Evolutionary conservation across 345 rosid genomes (phyloP), one percentile per base, ranked within the genome.

Genomic region (Brassica cretica): DNA sequence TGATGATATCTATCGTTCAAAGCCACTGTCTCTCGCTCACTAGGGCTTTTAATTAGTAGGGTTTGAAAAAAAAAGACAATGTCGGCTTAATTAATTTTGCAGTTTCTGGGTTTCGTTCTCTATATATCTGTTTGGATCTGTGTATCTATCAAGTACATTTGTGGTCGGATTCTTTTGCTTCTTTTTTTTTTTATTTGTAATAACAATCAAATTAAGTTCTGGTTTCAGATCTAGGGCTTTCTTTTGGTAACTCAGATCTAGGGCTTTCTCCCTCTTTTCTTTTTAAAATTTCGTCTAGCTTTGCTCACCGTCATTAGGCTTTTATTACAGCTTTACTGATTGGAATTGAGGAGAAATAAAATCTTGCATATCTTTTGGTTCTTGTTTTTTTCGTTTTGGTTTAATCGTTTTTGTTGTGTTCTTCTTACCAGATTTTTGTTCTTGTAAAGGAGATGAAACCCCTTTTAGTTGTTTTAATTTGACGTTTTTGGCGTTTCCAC

Each of bases 91-190:
- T 59, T 59, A 73, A 12, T 67, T 67, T 67, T 24, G 18, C 46
- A 51, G 27, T 66, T 65, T 39, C 12, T 65, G 67, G 27, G 7
- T 66, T 53, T 68, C 71, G 6, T 35, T 61, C 76, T 64, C 71
- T 70, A 70, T 74, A 80, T 69, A 74, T 80, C 41, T 69, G 59
- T 61, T 60, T 73, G 51, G 16, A 79, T 79, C 55, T 74, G 35
- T 63, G 11, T 67, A 63, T 49, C 46, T 61, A 68, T 2, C 51
- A 70, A 74, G 66, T 73, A 69, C 75, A 69, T 10, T 7, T 74
- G 8, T 70, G 18, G 53, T 69, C 72, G 3, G 46, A 37, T 64
- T 70, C 64, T 64, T 75, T 70, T 73, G 21, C 18, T 60, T 10
- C 21, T 19, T 19, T 19, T 19, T 19, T 19, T 10, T 12, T 44